Base-by-base conservation (phyloP, 768 basidiomycete species). In the Scleroderma bovista region DNA sequence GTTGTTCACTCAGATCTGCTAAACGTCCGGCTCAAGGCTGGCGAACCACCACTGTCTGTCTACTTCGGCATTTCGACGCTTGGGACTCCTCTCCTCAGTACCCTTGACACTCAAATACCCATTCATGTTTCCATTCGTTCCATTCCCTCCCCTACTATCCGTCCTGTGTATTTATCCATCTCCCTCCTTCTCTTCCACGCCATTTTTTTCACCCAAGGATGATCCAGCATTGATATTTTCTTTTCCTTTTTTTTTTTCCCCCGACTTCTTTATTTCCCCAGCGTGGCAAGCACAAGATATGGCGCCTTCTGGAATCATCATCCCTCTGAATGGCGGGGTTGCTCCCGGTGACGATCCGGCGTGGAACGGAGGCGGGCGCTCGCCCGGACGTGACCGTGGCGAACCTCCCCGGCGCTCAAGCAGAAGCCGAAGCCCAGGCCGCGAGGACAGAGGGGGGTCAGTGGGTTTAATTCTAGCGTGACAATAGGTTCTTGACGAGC, bases 241-340 rank as follows among this genome's bases (percentile, higher is more conserved):
- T 63, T 63, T 65, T 62, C 62, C 66, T 62, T 52, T n/a, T n/a
- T n/a, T n/a, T n/a, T 43, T 62, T 65, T 62, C 63, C 63, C 56
- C 60, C 68, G 68, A 64, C 51, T 65, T 69, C 61, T 60, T 57
- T 48, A 59, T 60, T 54, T 61, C 64, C 67, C 65, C 81, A 88
- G 87, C 87, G 62, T 88, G 86, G 87, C 85, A 87, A 72, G 79
- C 83, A 32, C 84, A 86, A 80, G 87, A 89, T 57, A 86, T 87
- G 55, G 86, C 83, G 31, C 83, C 86, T 48, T 71, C 82, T 9
- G 84, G 78, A 42, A 88, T 87, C 56, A 81, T 83, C 67, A 88
- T 88, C 60, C 86, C 86, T 45, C 75, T 79, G 22, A 59, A 56
- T 47, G 77, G 78, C 45, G 62, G 68, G 2, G 66, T 60, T 45